Percentiles rank a stretch among this genome's conserved stretches.
Conservation (phyloP, 139 green algal genomes). For the Asterochloris sp. region DNA sequence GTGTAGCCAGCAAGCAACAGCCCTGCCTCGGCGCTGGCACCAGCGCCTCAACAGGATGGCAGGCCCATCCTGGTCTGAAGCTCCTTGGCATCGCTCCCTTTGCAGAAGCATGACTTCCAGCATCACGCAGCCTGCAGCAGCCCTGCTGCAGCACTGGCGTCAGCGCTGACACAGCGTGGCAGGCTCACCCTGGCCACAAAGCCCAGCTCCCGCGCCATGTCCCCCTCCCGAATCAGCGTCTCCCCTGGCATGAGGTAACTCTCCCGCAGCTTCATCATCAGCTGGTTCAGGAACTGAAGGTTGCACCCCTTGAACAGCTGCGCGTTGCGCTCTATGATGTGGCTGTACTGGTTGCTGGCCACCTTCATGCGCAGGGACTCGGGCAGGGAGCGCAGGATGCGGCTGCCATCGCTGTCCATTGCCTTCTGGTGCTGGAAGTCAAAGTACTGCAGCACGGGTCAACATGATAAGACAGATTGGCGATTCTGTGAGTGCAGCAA, state of each 20-base stretch:
- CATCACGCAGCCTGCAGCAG: no score
- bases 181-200: slow-evolving; percentile 23
- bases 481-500: no score
- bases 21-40: no score
- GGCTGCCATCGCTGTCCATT: slow-evolving; percentile 19
- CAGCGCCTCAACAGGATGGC: no score
- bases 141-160: not conserved
- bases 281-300: slow-evolving; percentile 29
- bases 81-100: no score
- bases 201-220: slow-evolving; percentile 33
- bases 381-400: slow-evolving; percentile 25
- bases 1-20: no score
- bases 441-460: slow-evolving; percentile 18
- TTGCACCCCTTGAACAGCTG: slow-evolving; percentile 36
- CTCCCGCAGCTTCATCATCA: slow-evolving; percentile 29
- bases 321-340: slow-evolving; percentile 23
- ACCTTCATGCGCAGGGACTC: slow-evolving; percentile 27
- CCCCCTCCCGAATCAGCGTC: slow-evolving; percentile 17
- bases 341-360: slow-evolving; percentile 27
- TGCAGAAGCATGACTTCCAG: no score
- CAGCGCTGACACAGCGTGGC: not conserved
- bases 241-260: slow-evolving; percentile 41
- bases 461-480: no score
- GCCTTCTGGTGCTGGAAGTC: slow-evolving; percentile 38
- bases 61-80: no score